Conservation (phyloP, 176 grass and related monocot genomes). For the Musa beccarii region DNA sequence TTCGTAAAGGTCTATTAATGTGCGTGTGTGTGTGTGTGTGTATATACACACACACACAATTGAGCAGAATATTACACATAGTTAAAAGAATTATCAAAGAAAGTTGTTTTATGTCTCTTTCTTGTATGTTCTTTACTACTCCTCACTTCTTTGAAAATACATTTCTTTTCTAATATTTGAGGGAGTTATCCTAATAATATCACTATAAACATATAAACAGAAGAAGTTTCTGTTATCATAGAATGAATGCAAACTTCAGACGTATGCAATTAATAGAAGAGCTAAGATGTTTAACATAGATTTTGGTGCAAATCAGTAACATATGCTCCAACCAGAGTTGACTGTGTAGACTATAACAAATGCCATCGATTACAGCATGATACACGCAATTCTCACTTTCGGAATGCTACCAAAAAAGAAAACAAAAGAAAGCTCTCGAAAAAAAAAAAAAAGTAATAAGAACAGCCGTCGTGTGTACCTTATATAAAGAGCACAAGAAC, state of each 20-base stretch:
- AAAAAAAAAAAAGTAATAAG: background rate
- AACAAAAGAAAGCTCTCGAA: background rate
- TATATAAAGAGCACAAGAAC: slow-evolving; percentile 86
- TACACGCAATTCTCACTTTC: background rate
- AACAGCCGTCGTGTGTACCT: slow-evolving; percentile 30
- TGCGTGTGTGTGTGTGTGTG: too few species aligned
- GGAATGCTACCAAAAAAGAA: background rate
- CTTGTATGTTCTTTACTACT: too few species aligned
- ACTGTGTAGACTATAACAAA: too few species aligned
- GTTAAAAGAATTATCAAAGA: too few species aligned
- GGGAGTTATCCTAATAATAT: background rate
- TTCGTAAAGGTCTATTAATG: too few species aligned
- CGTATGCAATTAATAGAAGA: background rate
- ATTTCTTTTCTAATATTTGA: too few species aligned
- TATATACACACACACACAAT: too few species aligned
- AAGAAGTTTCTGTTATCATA: background rate
- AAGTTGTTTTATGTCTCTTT: too few species aligned
- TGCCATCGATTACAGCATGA: background rate
- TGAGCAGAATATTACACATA: too few species aligned
- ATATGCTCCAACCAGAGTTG: background rate
- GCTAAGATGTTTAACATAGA: background rate
- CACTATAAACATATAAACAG: background rate
- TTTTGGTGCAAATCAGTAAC: background rate
- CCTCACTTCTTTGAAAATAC: too few species aligned
- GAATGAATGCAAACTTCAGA: background rate